A percentile compares a stretch with the other conserved stretches of the same genome.
Conservation (phyloP, 1,284 basidiomycete species). For the Gymnopus androsaceus region DNA sequence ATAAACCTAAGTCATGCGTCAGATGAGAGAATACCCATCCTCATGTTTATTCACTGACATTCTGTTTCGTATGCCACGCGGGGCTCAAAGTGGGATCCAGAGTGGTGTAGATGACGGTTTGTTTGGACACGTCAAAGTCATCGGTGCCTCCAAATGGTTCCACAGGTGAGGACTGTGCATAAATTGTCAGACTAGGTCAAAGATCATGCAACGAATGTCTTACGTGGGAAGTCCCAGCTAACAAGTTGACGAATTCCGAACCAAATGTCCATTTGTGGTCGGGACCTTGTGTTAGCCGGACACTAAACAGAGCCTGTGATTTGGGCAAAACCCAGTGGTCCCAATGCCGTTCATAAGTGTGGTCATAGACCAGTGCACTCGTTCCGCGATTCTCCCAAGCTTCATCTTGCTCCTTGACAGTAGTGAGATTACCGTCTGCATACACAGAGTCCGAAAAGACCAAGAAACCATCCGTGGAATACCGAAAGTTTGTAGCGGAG, state of each 20-base stretch:
- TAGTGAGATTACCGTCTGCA: slow-evolving; percentile 67
- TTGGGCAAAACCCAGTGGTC: slow-evolving; percentile 84
- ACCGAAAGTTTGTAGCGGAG: slow-evolving; percentile 70
- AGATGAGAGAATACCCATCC: slow-evolving; percentile 3
- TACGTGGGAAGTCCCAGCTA: slow-evolving; percentile 71
- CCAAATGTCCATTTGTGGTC: slow-evolving; percentile 57
- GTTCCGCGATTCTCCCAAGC: slow-evolving; percentile 70
- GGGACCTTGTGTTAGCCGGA: slow-evolving; percentile 49
- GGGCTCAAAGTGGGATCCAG: slow-evolving; percentile 73
- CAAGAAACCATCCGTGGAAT: slow-evolving; percentile 51
- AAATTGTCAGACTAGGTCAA: slow-evolving; percentile 6
- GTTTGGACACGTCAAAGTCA: slow-evolving; percentile 74
- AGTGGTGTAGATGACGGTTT: slow-evolving; percentile 78
- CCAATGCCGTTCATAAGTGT: slow-evolving; percentile 81
- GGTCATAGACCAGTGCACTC: slow-evolving; percentile 80
- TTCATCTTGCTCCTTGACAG: slow-evolving; percentile 68
- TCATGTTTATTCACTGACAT: slow-evolving; percentile 44
- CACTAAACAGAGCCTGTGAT: slow-evolving; percentile 67
- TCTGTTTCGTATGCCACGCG: slow-evolving; percentile 80
- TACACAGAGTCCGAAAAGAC: slow-evolving; percentile 82
- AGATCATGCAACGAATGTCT: slow-evolving; percentile 29
- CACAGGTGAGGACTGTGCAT: slow-evolving; percentile 64
- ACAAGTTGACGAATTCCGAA: slow-evolving; percentile 55
- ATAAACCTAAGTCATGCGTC: slow-evolving; percentile 52
- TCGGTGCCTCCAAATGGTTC: slow-evolving; percentile 81